Percentiles rank a stretch among this genome's conserved stretches.
Evolutionary conservation across 129 eudicot genomes (phyloP).

Genomic region (Helianthus tuberosus): DNA sequence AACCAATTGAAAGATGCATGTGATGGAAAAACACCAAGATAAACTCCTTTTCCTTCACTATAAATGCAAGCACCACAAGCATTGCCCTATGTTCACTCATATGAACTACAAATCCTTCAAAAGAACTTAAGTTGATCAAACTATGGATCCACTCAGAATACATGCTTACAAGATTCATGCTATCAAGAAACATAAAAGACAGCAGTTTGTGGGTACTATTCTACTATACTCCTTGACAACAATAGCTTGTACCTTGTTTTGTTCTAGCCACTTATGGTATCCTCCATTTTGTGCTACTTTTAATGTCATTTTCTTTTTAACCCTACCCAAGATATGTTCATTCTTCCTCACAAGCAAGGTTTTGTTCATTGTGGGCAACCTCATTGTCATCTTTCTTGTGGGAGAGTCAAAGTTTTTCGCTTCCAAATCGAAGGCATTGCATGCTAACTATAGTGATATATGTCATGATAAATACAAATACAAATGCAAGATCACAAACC

Average conservation of each 20-base stretch:
- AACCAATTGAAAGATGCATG: slow-evolving; percentile 34
- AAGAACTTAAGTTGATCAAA: slow-evolving; percentile 8
- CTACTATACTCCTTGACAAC: slow-evolving; percentile 47
- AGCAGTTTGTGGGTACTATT: slow-evolving; percentile 44
- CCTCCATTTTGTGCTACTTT: slow-evolving; percentile 48
- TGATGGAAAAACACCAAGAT: slow-evolving; percentile 33
- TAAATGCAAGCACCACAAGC: slow-evolving; percentile 31
- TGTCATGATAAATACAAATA: slow-evolving; percentile 38
- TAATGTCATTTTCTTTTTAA: slow-evolving; percentile 39
- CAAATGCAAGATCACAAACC: slow-evolving; percentile 16
- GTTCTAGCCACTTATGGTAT: slow-evolving; percentile 62
- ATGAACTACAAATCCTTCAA: slow-evolving; percentile 2
- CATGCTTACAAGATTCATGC: slow-evolving; percentile 56
- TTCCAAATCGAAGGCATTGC: slow-evolving; percentile 20
- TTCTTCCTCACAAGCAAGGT: slow-evolving; percentile 54
- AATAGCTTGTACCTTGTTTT: slow-evolving; percentile 47
- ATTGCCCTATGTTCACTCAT: slow-evolving; percentile 36
- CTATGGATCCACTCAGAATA: slow-evolving; percentile 48
- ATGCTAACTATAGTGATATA: slow-evolving; percentile 21
- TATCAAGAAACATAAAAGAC: slow-evolving; percentile 54
- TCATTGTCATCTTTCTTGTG: slow-evolving; percentile 59
- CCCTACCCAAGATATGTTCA: slow-evolving; percentile 43
- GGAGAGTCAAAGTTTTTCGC: slow-evolving; percentile 48
- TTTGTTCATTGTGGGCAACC: slow-evolving; percentile 56
- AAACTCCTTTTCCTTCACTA: slow-evolving; percentile 32